Evolutionary conservation across 306 rosid genomes (phyloP), one percentile per base, ranked within the genome.

Genomic region (Senna siamea): DNA sequence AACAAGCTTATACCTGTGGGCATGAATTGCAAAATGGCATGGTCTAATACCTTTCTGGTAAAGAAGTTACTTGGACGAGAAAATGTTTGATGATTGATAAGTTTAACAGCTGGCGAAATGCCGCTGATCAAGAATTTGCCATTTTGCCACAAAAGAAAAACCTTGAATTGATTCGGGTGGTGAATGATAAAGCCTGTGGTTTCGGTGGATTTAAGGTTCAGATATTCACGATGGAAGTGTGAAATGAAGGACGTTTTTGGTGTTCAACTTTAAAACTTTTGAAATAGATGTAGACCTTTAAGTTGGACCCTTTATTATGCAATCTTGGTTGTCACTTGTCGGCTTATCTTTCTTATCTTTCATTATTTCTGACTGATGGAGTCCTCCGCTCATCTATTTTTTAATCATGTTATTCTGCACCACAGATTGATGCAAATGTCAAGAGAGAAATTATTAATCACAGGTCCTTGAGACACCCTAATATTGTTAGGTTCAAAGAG

Each of bases 371-470:
- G 18, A 11, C 55, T 63, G 66, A 48, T 56, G 23, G 64, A 46
- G 51, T 14, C 11, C 28, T 51, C 51, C 44, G n/a, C 65, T 66
- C 18, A 62, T 52, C 7, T 66, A 26, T 18, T 53, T 70, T 55
- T 34, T 72, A 48, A 57, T 54, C 15, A 23, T 82, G 76, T 59
- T 76, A 22, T 34, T 75, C 23, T 80, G 80, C 72, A 67, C 60
- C 75, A 74, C 83, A 93, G 98, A 93, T 93, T 72, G 97, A 93
- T 85, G 97, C 79, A 76, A 93, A 93, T 86, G 98, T 93, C 43
- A 87, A 82, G 80, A 85, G 98, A 70, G 98, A 93, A 80, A 93
- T 93, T 60, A 93, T 93, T 62, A 93, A 90, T 81, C 98, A 93
- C 67, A 87, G 98, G 87, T 89, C 96, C 48, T 70, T 93, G 74